Percentiles rank a stretch among this genome's conserved stretches.
phyloP scores from a whole-genome alignment of 306 rosid species.

The Gastrolobium villosum region DNA sequence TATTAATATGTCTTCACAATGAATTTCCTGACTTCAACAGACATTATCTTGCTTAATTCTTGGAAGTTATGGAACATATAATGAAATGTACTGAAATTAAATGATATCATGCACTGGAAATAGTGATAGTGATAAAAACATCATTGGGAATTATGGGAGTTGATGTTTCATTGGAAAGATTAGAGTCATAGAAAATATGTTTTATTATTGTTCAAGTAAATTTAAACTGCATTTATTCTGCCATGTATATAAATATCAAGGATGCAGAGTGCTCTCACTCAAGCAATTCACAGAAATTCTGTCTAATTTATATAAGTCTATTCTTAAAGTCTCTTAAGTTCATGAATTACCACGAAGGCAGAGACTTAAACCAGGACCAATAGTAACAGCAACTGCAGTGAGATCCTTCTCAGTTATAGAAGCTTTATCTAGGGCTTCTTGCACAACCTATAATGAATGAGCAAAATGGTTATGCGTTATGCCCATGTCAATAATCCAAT shows the following conservation, averaged over 20 bases:
- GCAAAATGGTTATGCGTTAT: constrained; percentile 44
- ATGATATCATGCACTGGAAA: background rate
- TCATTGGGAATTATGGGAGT: background rate
- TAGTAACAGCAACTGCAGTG: constrained; percentile 95
- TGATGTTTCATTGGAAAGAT: background rate
- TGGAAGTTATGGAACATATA: background rate
- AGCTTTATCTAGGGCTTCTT: constrained; percentile 88
- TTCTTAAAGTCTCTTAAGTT: constrained; percentile 26
- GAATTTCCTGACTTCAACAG: constrained; percentile 10
- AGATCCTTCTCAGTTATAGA: constrained; percentile 75
- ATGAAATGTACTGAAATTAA: constrained; percentile 12
- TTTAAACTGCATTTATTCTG: constrained; percentile 8
- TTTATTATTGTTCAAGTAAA: constrained; percentile 15
- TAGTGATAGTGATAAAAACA: constrained; percentile 10
- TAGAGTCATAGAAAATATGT: background rate
- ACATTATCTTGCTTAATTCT: constrained; percentile 23
- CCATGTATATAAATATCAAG: background rate
- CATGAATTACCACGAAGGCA: constrained; percentile 88
- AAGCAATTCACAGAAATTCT: constrained; percentile 13
- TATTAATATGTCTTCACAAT: constrained; percentile 16
- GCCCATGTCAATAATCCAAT: background rate
- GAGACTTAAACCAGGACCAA: constrained; percentile 99
- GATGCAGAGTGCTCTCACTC: constrained; percentile 15
- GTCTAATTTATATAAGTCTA: too few species aligned
- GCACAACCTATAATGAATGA: constrained; percentile 80